A percentile compares a stretch with the other conserved stretches of the same genome.
phyloP scores from a whole-genome alignment of 2,329 filamentous ascomycete species.

The Cyphellophora europaea region DNA sequence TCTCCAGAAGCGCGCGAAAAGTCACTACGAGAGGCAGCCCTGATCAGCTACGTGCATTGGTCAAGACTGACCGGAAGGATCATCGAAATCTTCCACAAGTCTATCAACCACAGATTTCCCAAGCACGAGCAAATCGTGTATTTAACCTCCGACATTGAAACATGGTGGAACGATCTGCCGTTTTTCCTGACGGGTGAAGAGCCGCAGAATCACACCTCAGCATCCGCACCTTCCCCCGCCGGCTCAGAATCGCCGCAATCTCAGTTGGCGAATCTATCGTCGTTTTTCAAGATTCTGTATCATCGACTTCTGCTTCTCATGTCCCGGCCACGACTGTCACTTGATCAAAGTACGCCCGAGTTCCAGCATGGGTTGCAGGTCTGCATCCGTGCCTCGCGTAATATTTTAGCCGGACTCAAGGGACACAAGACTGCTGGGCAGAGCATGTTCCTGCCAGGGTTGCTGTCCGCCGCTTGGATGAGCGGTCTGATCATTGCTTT shows the following conservation, averaged over 20 bases:
- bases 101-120: constrained; percentile 30
- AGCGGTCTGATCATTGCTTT: constrained; percentile 31
- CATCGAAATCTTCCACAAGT: constrained; percentile 33
- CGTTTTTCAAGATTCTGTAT: constrained; percentile 33
- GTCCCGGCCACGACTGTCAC: constrained; percentile 29
- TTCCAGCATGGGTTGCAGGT: constrained; percentile 32
- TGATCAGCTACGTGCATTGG: constrained; percentile 31
- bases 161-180: constrained; percentile 34
- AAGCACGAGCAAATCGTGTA: constrained; percentile 27
- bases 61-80: constrained; percentile 30
- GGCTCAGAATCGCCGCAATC: constrained; percentile 7
- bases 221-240: constrained; percentile 2
- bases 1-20: constrained; percentile 13
- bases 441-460: constrained; percentile 29
- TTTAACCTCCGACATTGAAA: constrained; percentile 31
- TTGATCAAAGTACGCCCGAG: constrained; percentile 27
- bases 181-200: constrained; percentile 13
- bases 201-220: constrained; percentile 4
- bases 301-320: constrained; percentile 31
- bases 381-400: constrained; percentile 30
- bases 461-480: constrained; percentile 32
- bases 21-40: constrained; percentile 22
- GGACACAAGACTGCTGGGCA: constrained; percentile 24
- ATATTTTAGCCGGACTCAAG: constrained; percentile 27
- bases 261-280: constrained; percentile 20